Percentiles rank a stretch among this genome's conserved stretches.
Evolutionary conservation across 164 flowering plant species (phyloP).

Genomic region (Stephania cephalantha): DNA sequence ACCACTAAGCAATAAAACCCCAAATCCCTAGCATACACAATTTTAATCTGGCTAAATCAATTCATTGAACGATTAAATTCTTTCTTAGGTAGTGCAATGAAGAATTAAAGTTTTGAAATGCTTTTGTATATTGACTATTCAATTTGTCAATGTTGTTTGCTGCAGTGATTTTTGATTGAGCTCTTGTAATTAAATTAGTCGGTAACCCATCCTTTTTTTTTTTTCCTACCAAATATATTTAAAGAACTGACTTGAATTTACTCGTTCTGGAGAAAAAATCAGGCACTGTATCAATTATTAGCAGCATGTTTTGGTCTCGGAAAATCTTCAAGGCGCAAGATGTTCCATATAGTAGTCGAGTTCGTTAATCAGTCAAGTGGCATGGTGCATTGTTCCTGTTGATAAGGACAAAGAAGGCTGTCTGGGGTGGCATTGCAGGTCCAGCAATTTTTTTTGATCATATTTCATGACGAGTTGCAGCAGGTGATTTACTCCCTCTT

Average conservation of each 20-base stretch:
- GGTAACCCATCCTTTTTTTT: background rate
- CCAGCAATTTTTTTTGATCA: background rate
- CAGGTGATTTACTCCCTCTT: background rate
- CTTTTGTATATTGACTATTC: background rate
- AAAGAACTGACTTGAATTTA: background rate
- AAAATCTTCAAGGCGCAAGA: background rate
- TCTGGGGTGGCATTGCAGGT: background rate
- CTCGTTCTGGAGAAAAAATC: background rate
- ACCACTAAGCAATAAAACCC: too few relatives aligned
- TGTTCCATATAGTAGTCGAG: background rate
- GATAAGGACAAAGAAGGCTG: background rate
- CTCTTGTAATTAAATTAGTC: background rate
- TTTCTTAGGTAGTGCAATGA: background rate
- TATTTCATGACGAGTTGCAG: background rate
- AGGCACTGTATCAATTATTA: background rate
- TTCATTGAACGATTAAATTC: too few relatives aligned
- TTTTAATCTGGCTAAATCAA: too few relatives aligned
- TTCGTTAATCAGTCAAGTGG: background rate
- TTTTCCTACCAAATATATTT: background rate
- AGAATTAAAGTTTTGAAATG: background rate
- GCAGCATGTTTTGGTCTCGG: background rate
- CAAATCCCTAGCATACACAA: too few relatives aligned
- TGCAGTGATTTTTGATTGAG: background rate
- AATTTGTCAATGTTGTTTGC: background rate
- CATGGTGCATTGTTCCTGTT: background rate